A percentile compares a stretch with the other conserved stretches of the same genome.
Evolutionary conservation across 257 asterid genomes (phyloP).

Genomic region (Verbena officinalis): DNA sequence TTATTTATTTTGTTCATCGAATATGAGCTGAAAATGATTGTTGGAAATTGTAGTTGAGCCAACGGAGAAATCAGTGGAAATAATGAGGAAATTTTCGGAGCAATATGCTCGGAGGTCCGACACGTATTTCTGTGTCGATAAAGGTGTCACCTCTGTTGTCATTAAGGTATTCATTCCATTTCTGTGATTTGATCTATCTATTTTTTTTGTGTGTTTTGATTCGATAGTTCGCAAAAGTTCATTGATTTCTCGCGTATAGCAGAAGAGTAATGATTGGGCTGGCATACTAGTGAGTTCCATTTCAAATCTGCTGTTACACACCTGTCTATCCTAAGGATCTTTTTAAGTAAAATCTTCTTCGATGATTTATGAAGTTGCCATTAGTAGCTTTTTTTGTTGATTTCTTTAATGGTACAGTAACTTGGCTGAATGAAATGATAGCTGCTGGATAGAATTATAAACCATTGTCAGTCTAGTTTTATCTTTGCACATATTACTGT

Average conservation of each 20-base stretch:
- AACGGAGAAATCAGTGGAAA: conserved; percentile 85
- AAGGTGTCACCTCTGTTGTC: conserved; percentile 86
- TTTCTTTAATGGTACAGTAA: neutral
- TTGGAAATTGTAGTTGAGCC: conserved; percentile 65
- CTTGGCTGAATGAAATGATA: neutral
- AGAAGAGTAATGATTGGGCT: neutral
- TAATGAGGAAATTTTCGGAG: conserved; percentile 99
- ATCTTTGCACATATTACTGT: neutral
- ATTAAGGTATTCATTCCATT: conserved; percentile 59
- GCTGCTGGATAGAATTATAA: neutral
- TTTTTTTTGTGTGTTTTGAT: neutral
- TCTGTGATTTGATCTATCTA: neutral
- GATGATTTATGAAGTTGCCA: conserved; percentile 5
- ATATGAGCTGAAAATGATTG: conserved; percentile 22
- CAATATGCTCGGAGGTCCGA: conserved; percentile 92
- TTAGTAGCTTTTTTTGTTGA: neutral
- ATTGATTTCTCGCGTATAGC: neutral
- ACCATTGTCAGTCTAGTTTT: neutral
- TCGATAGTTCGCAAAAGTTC: neutral
- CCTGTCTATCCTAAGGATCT: neutral
- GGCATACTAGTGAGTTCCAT: neutral
- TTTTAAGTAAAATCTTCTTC: neutral
- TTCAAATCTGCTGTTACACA: neutral
- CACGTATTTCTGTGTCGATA: conserved; percentile 90
- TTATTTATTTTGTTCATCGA: neutral